phyloP scores from a whole-genome alignment of 2,329 filamentous ascomycete species.

The Hymenoscyphus fructigenus region DNA sequence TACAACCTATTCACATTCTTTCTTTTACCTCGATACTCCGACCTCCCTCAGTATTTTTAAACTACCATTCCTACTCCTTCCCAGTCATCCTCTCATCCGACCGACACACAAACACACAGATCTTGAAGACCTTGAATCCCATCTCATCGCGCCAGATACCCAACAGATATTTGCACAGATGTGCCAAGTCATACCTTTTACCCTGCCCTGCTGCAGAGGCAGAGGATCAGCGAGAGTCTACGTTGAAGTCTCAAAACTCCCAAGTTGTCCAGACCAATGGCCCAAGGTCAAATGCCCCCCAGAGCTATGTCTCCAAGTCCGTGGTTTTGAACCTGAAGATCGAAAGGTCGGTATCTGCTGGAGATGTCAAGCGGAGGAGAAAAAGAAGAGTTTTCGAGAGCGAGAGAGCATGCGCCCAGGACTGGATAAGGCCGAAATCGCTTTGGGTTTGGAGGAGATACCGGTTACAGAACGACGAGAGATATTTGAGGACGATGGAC shows the following conservation, averaged over 20 bases:
- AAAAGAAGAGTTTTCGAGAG: constrained; percentile 5
- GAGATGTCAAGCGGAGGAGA: constrained; percentile 26
- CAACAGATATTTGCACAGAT: constrained; percentile 18
- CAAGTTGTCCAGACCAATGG: constrained; percentile 30
- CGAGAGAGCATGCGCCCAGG: constrained; percentile 27
- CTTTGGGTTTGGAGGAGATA: constrained; percentile 24
- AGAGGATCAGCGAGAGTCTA: constrained; percentile 18
- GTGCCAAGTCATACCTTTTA: constrained; percentile 30
- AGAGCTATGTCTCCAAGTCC: constrained; percentile 29
- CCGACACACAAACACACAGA: background rate
- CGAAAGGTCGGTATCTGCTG: constrained; percentile 25
- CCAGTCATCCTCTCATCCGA: background rate
- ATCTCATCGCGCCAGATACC: background rate
- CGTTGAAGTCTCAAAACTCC: constrained; percentile 23
- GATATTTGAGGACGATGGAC: constrained; percentile 17
- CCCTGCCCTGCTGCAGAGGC: constrained; percentile 26
- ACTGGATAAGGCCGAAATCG: constrained; percentile 29
- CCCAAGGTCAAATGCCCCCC: constrained; percentile 30
- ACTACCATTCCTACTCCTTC: background rate
- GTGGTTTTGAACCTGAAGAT: constrained; percentile 13
- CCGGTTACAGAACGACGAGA: constrained; percentile 18
- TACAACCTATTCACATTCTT: constrained; percentile 7
- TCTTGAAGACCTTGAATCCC: background rate
- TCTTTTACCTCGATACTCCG: background rate
- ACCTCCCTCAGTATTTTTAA: background rate